Conservation (phyloP, 2,329 filamentous ascomycete species). For the Talaromyces amestolkiae region DNA sequence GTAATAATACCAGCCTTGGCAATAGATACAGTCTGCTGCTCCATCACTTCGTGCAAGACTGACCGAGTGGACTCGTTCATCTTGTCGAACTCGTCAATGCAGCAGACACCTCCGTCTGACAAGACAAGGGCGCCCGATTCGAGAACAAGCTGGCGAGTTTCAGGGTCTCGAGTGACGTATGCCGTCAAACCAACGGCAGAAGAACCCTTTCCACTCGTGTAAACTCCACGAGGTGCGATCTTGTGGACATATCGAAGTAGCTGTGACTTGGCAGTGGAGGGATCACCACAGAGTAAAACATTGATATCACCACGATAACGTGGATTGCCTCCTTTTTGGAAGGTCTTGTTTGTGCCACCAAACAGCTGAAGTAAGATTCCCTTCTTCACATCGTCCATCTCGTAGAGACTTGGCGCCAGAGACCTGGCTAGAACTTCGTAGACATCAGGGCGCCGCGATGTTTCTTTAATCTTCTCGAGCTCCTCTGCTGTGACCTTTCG, state of each 20-base stretch:
- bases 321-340: slow-evolving; percentile 91
- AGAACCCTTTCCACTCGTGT: slow-evolving; percentile 73
- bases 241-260: slow-evolving; percentile 93
- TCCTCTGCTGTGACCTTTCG: slow-evolving; percentile 83
- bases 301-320: slow-evolving; percentile 98
- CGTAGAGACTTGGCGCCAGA: slow-evolving; percentile 90
- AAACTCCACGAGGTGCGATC: slow-evolving; percentile 85
- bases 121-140: slow-evolving; percentile 72
- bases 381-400: slow-evolving; percentile 99
- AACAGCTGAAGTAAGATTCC: slow-evolving; percentile 95
- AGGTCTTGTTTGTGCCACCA: slow-evolving; percentile 96
- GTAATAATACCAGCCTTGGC: slow-evolving; percentile 77
- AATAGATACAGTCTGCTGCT: slow-evolving; percentile 75
- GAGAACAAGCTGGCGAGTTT: slow-evolving; percentile 69
- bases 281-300: slow-evolving; percentile 91
- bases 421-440: slow-evolving; percentile 91
- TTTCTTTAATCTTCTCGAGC: slow-evolving; percentile 80
- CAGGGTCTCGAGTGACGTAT: slow-evolving; percentile 73
- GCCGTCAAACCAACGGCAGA: slow-evolving; percentile 74
- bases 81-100: slow-evolving; percentile 78
- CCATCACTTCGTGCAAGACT: slow-evolving; percentile 77
- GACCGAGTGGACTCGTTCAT: slow-evolving; percentile 74
- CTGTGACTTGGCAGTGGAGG: slow-evolving; percentile 94
- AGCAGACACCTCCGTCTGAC: slow-evolving; percentile 73
- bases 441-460: slow-evolving; percentile 75